Evolutionary conservation across 2,329 filamentous ascomycete genomes (phyloP).

Genomic region (Penicillium palitans): DNA sequence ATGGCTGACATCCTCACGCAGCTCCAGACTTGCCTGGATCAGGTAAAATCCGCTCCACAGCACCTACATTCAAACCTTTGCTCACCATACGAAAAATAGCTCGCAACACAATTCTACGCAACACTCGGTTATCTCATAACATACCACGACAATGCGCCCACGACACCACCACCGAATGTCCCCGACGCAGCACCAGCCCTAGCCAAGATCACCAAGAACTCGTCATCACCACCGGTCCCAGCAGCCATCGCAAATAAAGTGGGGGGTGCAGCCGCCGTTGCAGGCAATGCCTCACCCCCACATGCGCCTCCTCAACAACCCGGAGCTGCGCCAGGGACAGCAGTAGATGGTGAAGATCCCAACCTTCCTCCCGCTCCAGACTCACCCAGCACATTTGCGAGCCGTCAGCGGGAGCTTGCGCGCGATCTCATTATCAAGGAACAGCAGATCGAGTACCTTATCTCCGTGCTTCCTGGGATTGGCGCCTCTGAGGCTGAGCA

Average conservation of each 20-base stretch:
- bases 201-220: slow-evolving; percentile 45
- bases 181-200: slow-evolving; percentile 39
- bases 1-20: slow-evolving; percentile 53
- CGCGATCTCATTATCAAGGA: slow-evolving; percentile 52
- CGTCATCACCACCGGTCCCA: slow-evolving; percentile 36
- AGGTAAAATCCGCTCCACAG: slow-evolving; percentile 33
- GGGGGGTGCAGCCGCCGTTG: slow-evolving; percentile 16
- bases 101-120: slow-evolving; percentile 54
- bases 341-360: slow-evolving; percentile 28
- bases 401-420: slow-evolving; percentile 49
- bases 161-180: slow-evolving; percentile 34
- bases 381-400: slow-evolving; percentile 43
- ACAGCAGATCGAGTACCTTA: slow-evolving; percentile 53
- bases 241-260: slow-evolving; percentile 26
- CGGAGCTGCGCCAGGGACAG: slow-evolving; percentile 14
- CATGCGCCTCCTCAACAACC: slow-evolving; percentile 26
- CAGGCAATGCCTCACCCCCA: slow-evolving; percentile 22
- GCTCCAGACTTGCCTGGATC: slow-evolving; percentile 53
- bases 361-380: slow-evolving; percentile 42
- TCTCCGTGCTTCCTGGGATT: slow-evolving; percentile 49
- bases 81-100: slow-evolving; percentile 29
- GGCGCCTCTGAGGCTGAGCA: slow-evolving; percentile 48
- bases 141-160: slow-evolving; percentile 48
- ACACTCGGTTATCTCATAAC: slow-evolving; percentile 51
- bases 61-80: not conserved